These are phyloP conservation scores for Urtica urens DNA, from an alignment of 306 rosid species.

Conservation along the genomic window DNA sequence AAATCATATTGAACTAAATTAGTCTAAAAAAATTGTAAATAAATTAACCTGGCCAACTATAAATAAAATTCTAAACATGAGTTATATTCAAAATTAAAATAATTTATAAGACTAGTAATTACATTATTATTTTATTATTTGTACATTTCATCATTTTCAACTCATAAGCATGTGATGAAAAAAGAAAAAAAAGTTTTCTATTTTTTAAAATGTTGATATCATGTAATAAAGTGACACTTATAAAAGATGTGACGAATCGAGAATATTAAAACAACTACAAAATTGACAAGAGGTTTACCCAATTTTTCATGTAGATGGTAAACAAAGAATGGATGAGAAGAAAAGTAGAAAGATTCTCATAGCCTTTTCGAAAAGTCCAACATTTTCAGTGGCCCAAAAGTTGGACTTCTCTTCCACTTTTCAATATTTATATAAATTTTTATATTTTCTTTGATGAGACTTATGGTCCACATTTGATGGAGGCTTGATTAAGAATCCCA, in stretches of 20 bases:
- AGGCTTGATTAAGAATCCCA: slow-evolving; percentile 24
- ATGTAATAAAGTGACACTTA: neutral
- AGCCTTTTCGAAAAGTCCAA: neutral
- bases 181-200: too few species aligned
- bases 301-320: neutral
- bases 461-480: slow-evolving; percentile 13
- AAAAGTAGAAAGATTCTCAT: slow-evolving; percentile 8
- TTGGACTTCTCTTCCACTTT: neutral
- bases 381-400: slow-evolving; percentile 17
- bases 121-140: too few species aligned
- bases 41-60: too few species aligned
- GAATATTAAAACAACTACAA: neutral
- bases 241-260: slow-evolving; percentile 11
- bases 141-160: too few species aligned
- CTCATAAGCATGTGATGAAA: too few species aligned
- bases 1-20: too few species aligned
- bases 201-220: too few species aligned
- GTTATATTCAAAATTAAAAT: too few species aligned
- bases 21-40: too few species aligned
- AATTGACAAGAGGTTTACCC: neutral
- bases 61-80: too few species aligned
- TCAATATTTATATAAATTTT: neutral
- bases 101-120: too few species aligned
- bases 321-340: slow-evolving; percentile 16
- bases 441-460: neutral